Percentiles rank a stretch among this genome's conserved stretches.
Evolutionary conservation across 1,139 yeast species (phyloP).

Genomic region (Magnusiomyces magnusii): DNA sequence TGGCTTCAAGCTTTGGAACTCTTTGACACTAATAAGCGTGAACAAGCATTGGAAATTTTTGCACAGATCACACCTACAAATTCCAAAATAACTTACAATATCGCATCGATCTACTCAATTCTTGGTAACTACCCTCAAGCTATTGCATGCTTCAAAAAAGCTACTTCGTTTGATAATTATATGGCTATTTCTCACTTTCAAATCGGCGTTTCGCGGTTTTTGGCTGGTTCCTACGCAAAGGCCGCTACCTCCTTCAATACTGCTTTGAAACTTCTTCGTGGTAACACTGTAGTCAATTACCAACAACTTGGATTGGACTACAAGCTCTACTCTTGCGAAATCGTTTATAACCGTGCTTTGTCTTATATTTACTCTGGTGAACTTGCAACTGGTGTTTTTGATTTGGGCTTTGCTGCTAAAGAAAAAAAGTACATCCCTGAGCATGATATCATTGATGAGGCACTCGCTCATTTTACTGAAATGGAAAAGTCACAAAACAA

Average conservation of each 20-base stretch:
- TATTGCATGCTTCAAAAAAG: conserved; percentile 15
- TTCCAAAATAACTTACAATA: conserved; percentile 19
- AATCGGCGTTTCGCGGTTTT: conserved; percentile 22
- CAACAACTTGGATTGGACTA: conserved; percentile 22
- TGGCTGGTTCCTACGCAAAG: conserved; percentile 18
- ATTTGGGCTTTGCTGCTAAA: conserved; percentile 19
- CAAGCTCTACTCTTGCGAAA: conserved; percentile 23
- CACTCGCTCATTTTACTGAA: conserved; percentile 16
- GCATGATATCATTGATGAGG: conserved; percentile 23
- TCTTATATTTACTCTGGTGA: conserved; percentile 21
- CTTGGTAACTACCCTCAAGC: conserved; percentile 19
- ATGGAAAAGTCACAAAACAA: conserved; percentile 7
- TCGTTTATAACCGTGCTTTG: conserved; percentile 24
- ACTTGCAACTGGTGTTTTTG: conserved; percentile 18
- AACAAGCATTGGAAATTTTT: conserved; percentile 12
- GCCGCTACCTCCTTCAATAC: conserved; percentile 23
- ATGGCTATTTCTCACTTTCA: conserved; percentile 24
- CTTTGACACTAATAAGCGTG: conserved; percentile 11
- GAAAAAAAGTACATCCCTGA: conserved; percentile 20
- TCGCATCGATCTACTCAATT: conserved; percentile 18
- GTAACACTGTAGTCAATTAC: conserved; percentile 23
- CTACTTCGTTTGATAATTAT: conserved; percentile 21
- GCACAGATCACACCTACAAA: conserved; percentile 8
- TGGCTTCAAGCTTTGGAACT: conserved; percentile 15
- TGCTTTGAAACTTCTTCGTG: conserved; percentile 21